phyloP scores from a whole-genome alignment of 2,329 filamentous ascomycete genomes.

The Colletotrichum karsti region DNA sequence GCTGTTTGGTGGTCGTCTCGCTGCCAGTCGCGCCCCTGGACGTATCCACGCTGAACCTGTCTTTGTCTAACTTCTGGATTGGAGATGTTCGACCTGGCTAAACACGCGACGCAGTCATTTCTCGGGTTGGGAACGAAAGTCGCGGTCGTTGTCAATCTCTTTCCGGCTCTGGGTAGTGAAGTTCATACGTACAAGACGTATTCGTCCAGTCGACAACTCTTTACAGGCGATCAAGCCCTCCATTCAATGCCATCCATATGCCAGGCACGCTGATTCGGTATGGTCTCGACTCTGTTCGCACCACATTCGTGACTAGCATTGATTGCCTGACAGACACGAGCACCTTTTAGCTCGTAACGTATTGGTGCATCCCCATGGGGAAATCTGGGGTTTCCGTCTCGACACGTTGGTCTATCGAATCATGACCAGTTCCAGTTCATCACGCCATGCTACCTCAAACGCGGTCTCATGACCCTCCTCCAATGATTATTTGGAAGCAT shows the following conservation, averaged over 20 bases:
- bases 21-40: no score
- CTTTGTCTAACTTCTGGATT: no score
- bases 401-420: background rate
- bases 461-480: slow-evolving; percentile 17
- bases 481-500: background rate
- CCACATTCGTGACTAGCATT: background rate
- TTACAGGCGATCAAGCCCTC: background rate
- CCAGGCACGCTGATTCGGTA: background rate
- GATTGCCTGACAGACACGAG: background rate
- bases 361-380: background rate
- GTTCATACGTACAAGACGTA: no score
- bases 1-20: no score
- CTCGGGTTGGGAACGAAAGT: background rate
- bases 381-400: background rate
- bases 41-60: no score
- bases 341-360: background rate
- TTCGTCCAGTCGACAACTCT: background rate
- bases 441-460: background rate
- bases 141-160: no score
- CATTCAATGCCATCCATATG: background rate
- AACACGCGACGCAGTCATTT: no score
- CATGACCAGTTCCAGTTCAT: background rate
- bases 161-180: no score
- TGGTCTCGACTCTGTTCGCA: background rate
- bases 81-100: no score